Evolutionary conservation across 2,329 filamentous ascomycete species (phyloP), one percentile per base, ranked within the genome.

Genomic region (Ceratocystis papillata): DNA sequence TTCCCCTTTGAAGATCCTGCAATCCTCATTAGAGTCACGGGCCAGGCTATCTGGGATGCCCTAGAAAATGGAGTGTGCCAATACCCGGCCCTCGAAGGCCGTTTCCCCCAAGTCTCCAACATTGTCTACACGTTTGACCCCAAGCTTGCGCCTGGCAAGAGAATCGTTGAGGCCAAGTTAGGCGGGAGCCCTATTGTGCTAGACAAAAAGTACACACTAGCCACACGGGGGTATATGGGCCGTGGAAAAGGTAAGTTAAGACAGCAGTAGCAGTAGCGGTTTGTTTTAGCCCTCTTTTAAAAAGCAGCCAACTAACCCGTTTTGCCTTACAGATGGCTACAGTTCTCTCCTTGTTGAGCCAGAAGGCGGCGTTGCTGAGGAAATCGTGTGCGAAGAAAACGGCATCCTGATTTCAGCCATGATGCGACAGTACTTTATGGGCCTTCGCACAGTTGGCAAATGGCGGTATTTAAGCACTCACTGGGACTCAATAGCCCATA

Each of bases 1-100:
- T 96, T 96, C 70, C 92, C 92, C 0, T 96, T 96, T 71, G 91
- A 96, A 73, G 91, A 96, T 69, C 90, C 91, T 0, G 88, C 92
- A 1, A 87, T 96, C 0, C 83, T 95, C 3, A 78, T 96, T 68
- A 83, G 81, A 44, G 80, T 90, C 3, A 84, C 79, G 0, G 92
- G 92, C 0, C 79, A 84, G 70, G 87, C 86, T 0, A 83, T 96
- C 41, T 79, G 86, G 71, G 86, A 85, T n/a, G 91, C 91, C 0
- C 75, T 96, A 1, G 91, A 96, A 74, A 96, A 96, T 70, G 85
- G 87, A 0, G 86, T 96, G 0, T 87, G 85, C 53, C 81, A 84
- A 70, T 89, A 94, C 69, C 92, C 91, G 0, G 89, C 91, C 0
- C 80, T 93, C 0, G 92, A 96, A 75, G 75, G 80, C 1, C 83